Evolutionary conservation across 2,329 filamentous ascomycete genomes (phyloP).

Genomic region (Apiospora sp.): DNA sequence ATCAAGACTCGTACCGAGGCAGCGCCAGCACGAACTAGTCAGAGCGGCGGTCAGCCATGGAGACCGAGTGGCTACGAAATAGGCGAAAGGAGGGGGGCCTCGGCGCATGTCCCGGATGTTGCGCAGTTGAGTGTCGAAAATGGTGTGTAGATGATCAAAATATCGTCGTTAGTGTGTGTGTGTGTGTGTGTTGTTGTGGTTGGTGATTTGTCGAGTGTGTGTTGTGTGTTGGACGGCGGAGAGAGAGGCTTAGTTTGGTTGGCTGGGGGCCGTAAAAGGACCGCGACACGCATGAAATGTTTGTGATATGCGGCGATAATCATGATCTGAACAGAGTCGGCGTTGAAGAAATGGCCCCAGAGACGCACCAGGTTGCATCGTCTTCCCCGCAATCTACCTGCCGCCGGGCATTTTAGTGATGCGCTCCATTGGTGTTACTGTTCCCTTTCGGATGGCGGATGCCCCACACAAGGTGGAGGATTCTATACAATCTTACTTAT

Average conservation of each 20-base stretch:
- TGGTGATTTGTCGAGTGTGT: background rate
- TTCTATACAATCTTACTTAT: background rate
- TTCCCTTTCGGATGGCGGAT: conserved; percentile 1
- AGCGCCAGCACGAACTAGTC: background rate
- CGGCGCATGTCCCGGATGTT: conserved; percentile 14
- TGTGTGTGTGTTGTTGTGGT: background rate
- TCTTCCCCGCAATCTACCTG: conserved; percentile 11
- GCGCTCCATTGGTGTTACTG: background rate
- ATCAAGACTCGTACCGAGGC: background rate
- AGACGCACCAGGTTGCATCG: background rate
- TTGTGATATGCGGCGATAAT: background rate
- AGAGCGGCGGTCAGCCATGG: background rate
- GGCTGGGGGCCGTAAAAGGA: conserved; percentile 1
- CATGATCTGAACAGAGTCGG: background rate
- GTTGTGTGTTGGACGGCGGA: background rate
- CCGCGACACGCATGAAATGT: background rate
- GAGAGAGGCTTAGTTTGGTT: background rate
- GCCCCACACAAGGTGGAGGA: background rate
- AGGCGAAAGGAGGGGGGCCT: background rate
- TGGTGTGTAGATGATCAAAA: conserved; percentile 18
- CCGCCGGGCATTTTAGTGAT: background rate
- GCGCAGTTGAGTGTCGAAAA: background rate
- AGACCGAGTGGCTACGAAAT: background rate
- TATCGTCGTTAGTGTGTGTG: background rate
- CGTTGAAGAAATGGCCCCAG: background rate